Percentiles rank a stretch among this genome's conserved stretches.
These are phyloP conservation scores for Podochytrium sp. DNA, from an alignment of 192 early-diverging fungal species.

Conservation along the genomic window DNA sequence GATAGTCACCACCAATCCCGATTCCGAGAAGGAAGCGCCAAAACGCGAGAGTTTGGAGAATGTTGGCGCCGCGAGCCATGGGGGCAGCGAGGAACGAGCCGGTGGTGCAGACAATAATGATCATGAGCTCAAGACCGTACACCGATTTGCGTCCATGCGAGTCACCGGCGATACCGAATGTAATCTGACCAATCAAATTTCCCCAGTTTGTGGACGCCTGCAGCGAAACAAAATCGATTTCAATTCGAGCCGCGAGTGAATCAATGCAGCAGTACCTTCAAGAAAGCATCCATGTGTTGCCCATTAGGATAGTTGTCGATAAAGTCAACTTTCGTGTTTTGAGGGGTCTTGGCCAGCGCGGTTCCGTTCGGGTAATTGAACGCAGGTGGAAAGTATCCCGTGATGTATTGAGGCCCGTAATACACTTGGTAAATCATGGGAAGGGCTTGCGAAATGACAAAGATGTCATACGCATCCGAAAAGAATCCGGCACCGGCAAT, in stretches of 20 bases:
- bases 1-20: slow-evolving; percentile 95
- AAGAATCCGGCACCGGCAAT: slow-evolving; percentile 48
- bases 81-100: slow-evolving; percentile 75
- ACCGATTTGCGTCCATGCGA: slow-evolving; percentile 85
- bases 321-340: slow-evolving; percentile 28
- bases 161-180: slow-evolving; percentile 88
- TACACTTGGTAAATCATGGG: slow-evolving; percentile 72
- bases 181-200: slow-evolving; percentile 89
- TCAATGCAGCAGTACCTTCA: too few species aligned
- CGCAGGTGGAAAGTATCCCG: slow-evolving; percentile 6
- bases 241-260: too few species aligned
- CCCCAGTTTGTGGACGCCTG: slow-evolving; percentile 87
- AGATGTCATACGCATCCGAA: slow-evolving; percentile 81
- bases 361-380: slow-evolving; percentile 4
- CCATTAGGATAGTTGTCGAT: slow-evolving; percentile 21
- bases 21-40: slow-evolving; percentile 93
- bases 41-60: slow-evolving; percentile 74
- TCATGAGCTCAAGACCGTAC: slow-evolving; percentile 87
- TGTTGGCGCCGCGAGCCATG: slow-evolving; percentile 67
- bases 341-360: slow-evolving; percentile 15
- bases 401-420: slow-evolving; percentile 27
- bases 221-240: too few species aligned
- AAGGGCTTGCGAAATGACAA: slow-evolving; percentile 86
- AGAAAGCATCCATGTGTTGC: slow-evolving; percentile 67
- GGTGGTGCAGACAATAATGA: slow-evolving; percentile 84